These are phyloP conservation scores for Diospyros lotus DNA, from an alignment of 148 eudicot genomes.

Conservation along the genomic window DNA sequence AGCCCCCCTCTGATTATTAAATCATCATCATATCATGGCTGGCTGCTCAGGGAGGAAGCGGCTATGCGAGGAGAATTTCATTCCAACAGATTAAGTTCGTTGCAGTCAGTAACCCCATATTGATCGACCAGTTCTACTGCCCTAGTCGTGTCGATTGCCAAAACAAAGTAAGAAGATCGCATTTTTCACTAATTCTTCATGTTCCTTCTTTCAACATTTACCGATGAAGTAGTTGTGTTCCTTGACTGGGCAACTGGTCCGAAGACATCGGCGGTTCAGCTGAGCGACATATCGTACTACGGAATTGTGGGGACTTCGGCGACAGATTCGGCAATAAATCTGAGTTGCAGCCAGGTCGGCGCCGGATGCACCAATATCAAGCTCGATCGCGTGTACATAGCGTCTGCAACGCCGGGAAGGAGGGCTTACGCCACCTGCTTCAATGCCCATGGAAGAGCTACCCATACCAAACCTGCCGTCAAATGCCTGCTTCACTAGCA, in stretches of 20 bases:
- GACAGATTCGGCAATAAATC: conserved; percentile 22
- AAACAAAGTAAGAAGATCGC: conserved; percentile 26
- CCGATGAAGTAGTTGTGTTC: background rate
- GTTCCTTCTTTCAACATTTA: background rate
- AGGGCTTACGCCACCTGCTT: conserved; percentile 20
- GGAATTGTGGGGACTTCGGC: conserved; percentile 29
- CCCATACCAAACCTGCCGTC: conserved; percentile 31
- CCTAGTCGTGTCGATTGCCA: conserved; percentile 23
- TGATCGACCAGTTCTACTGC: conserved; percentile 51
- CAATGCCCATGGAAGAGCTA: conserved; percentile 33
- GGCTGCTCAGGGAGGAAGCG: conserved; percentile 36
- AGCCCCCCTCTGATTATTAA: too few relatives aligned
- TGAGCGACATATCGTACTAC: conserved; percentile 30
- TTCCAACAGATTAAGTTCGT: conserved; percentile 34
- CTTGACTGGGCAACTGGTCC: background rate
- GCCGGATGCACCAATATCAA: conserved; percentile 30
- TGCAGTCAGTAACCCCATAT: conserved; percentile 35
- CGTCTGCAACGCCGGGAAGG: conserved; percentile 22
- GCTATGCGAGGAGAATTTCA: conserved; percentile 37
- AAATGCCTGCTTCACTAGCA: conserved; percentile 23
- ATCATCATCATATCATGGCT: too few relatives aligned
- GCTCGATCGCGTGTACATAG: conserved; percentile 29
- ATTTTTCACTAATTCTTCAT: background rate
- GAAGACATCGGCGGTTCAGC: conserved; percentile 25
- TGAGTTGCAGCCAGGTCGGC: conserved; percentile 32